A percentile compares a stretch with the other conserved stretches of the same genome.
phyloP scores from a whole-genome alignment of 441 rosid genomes.

The Corymbia calophylla region DNA sequence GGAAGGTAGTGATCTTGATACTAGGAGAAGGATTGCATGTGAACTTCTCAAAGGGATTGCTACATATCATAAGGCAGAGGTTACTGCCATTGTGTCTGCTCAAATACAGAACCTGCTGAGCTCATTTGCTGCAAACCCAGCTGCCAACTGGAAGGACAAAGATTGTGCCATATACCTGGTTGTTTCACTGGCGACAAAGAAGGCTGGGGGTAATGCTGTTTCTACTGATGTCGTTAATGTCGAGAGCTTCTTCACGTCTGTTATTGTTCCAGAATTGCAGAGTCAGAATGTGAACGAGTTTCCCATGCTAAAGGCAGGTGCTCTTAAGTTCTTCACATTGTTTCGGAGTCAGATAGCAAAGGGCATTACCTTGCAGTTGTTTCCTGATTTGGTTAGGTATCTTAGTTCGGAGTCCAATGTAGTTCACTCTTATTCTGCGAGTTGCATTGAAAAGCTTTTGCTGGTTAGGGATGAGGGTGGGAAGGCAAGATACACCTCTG shows the following conservation, averaged over 20 bases:
- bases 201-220: conserved; percentile 71
- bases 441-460: conserved; percentile 87
- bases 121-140: conserved; percentile 60
- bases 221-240: conserved; percentile 88
- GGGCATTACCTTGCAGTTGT: conserved; percentile 51
- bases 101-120: conserved; percentile 70
- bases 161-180: conserved; percentile 94
- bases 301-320: conserved; percentile 94
- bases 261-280: conserved; percentile 81
- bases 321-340: conserved; percentile 76
- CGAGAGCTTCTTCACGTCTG: conserved; percentile 61
- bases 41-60: conserved; percentile 94
- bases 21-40: conserved; percentile 95
- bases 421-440: conserved; percentile 96
- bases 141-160: conserved; percentile 83
- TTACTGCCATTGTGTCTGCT: conserved; percentile 54
- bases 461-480: conserved; percentile 83
- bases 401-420: conserved; percentile 81
- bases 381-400: conserved; percentile 64
- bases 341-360: conserved; percentile 72
- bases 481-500: conserved; percentile 44
- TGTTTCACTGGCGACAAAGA: conserved; percentile 83
- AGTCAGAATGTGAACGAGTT: conserved; percentile 64
- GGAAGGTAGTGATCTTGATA: conserved; percentile 98
- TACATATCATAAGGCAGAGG: conserved; percentile 59